phyloP scores from a whole-genome alignment of 2,329 filamentous ascomycete genomes.

The Cordyceps pruinosa region DNA sequence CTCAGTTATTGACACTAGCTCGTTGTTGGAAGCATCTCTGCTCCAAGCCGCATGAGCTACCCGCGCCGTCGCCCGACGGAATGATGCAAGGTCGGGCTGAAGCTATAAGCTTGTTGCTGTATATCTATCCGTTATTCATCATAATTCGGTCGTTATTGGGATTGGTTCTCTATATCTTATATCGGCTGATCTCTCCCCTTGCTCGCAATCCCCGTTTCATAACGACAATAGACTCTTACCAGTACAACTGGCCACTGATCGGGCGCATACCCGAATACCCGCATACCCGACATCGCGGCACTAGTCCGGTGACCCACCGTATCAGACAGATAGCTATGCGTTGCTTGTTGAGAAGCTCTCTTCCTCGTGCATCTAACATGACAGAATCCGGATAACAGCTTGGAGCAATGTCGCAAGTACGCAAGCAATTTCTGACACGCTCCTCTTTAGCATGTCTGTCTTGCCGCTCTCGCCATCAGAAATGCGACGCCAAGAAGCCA shows the following conservation, averaged over 20 bases:
- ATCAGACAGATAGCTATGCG: neutral
- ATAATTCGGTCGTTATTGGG: too few relatives aligned
- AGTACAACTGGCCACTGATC: neutral
- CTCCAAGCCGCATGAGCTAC: neutral
- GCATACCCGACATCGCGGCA: conserved; percentile 8
- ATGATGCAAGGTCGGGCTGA: too few relatives aligned
- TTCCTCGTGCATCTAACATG: neutral
- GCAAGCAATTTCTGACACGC: conserved; percentile 15
- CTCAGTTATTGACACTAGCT: neutral
- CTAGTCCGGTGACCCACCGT: conserved; percentile 2
- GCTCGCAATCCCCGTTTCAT: neutral
- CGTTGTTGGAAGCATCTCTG: neutral
- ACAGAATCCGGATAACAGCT: neutral
- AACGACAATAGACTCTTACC: neutral
- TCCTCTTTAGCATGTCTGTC: conserved; percentile 41
- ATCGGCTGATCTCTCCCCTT: neutral
- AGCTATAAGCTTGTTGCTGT: too few relatives aligned
- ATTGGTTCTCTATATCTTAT: neutral
- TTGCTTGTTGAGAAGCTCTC: neutral
- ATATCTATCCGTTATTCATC: too few relatives aligned
- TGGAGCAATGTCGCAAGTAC: neutral
- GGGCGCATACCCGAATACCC: conserved; percentile 13
- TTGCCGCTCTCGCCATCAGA: conserved; percentile 44
- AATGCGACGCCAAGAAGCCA: conserved; percentile 44
- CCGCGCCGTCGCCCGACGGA: too few relatives aligned